Evolutionary conservation across 192 early-diverging fungal species (phyloP), one percentile per base, ranked within the genome.

Genomic region (Backusella macrospora): DNA sequence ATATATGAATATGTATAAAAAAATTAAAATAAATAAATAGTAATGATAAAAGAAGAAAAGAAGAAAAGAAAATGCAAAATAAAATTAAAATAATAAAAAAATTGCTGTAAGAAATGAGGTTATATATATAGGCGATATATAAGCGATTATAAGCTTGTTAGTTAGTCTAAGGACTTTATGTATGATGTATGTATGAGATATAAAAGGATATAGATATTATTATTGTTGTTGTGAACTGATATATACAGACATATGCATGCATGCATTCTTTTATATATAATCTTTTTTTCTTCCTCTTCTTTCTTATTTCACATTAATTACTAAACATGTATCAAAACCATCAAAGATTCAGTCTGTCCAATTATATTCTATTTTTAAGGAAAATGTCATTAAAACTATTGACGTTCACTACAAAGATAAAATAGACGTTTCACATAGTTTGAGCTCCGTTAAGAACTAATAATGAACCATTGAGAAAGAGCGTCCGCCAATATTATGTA

Each of bases 401-500:
- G 52, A 59, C 52, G 52, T 59, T 59, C 26, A 59, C 13, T 59
- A 26, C 9, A 59, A 52, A 23, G 49, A 52, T 1, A 34, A 52
- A 52, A 52, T 52, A 5, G 49, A 59, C 52, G 52, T 59, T 59
- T 59, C 52, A 59, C 21, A 26, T 55, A 2, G 12, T 59, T 59
- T 26, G 26, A 59, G 6, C 52, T 59, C 52, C 21, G 52, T 59
- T 12, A 26, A 52, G 9, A 16, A 8, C n/a, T 49, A 26, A 21
- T 55, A 9, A 5, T 91, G 75, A 3, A 93, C 93, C 70, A 96
- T 93, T 86, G 92, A 94, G 37, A 77, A 90, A 14, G 90, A 91
- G 48, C 90, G 77, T 6, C 94, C 94, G 2, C 83, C 85, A 4
- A 82, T 67, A 68, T 96, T 96, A 70, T 94, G 92, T 48, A 95